Evolutionary conservation across 2,329 filamentous ascomycete species (phyloP).

Genomic region (Aurifilum marmelostoma): DNA sequence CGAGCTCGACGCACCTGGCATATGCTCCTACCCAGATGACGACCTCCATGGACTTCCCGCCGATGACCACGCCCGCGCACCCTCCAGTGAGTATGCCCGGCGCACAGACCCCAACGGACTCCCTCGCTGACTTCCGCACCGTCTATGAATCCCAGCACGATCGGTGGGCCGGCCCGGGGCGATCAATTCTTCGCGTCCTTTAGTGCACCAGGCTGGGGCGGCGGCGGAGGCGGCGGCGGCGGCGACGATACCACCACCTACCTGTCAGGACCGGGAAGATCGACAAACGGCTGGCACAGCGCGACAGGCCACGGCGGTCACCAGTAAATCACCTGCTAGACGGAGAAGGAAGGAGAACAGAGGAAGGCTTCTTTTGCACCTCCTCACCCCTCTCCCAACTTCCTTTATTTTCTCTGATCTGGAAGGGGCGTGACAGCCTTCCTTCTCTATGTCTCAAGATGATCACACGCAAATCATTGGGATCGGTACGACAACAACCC

Average conservation of each 20-base stretch:
- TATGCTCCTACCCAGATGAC: slow-evolving; percentile 16
- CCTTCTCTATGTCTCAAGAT: background rate
- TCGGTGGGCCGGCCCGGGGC: slow-evolving; percentile 19
- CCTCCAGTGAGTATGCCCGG: slow-evolving; percentile 25
- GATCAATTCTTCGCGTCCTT: slow-evolving; percentile 24
- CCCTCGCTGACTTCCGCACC: slow-evolving; percentile 20
- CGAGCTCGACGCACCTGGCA: background rate
- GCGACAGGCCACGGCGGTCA: slow-evolving; percentile 3
- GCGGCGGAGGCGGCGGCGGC: slow-evolving; percentile 2
- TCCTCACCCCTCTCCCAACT: too few species aligned
- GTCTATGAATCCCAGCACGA: slow-evolving; percentile 18
- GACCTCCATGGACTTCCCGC: slow-evolving; percentile 24
- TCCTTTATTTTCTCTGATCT: background rate
- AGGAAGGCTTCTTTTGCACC: background rate
- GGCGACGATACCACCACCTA: slow-evolving; percentile 17
- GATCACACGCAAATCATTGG: background rate
- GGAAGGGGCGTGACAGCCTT: background rate
- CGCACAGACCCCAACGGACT: background rate
- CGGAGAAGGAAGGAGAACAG: background rate
- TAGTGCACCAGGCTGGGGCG: slow-evolving; percentile 18
- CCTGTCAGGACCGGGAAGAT: slow-evolving; percentile 16
- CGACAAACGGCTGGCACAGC: slow-evolving; percentile 23
- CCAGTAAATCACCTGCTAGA: background rate
- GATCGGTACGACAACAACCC: background rate
- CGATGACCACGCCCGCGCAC: slow-evolving; percentile 22